phyloP scores from a whole-genome alignment of 2,329 filamentous ascomycete species.

The Domatiomyces globalis region DNA sequence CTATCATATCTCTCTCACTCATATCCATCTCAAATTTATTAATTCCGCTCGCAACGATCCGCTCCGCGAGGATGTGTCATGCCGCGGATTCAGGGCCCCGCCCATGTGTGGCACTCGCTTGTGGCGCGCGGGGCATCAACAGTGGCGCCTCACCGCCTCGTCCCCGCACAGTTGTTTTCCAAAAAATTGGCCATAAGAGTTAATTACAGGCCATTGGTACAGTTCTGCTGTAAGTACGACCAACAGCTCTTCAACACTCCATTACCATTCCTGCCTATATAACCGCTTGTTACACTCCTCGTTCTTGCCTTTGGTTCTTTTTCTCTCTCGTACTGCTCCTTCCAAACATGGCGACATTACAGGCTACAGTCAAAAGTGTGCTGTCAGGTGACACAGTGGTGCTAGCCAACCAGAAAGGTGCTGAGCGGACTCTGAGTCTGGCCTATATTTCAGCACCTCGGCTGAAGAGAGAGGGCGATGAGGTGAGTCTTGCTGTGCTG shows the following conservation, averaged over 20 bases:
- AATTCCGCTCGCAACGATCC: too few species aligned
- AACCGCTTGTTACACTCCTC: neutral
- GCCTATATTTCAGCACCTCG: conserved; percentile 86
- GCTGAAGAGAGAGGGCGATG: conserved; percentile 75
- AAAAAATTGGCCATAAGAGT: neutral
- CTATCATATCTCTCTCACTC: too few species aligned
- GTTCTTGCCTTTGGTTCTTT: neutral
- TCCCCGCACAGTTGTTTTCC: neutral
- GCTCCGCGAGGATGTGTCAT: too few species aligned
- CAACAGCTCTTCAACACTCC: neutral
- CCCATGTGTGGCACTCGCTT: neutral
- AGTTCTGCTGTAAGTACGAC: too few species aligned
- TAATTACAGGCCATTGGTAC: neutral
- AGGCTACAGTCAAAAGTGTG: conserved; percentile 78
- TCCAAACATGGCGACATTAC: conserved; percentile 21
- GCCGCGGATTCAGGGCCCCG: too few species aligned
- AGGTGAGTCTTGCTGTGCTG: conserved; percentile 35
- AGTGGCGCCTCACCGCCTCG: neutral
- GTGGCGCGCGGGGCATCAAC: neutral
- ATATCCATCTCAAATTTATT: too few species aligned
- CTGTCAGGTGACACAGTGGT: conserved; percentile 87
- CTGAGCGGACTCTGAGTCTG: conserved; percentile 76
- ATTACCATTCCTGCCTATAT: neutral
- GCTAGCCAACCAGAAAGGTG: conserved; percentile 62
- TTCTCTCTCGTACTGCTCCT: neutral